Evolutionary conservation across 2,329 filamentous ascomycete species (phyloP), one percentile per base, ranked within the genome.

Genomic region (Thermothelomyces thermophilus): DNA sequence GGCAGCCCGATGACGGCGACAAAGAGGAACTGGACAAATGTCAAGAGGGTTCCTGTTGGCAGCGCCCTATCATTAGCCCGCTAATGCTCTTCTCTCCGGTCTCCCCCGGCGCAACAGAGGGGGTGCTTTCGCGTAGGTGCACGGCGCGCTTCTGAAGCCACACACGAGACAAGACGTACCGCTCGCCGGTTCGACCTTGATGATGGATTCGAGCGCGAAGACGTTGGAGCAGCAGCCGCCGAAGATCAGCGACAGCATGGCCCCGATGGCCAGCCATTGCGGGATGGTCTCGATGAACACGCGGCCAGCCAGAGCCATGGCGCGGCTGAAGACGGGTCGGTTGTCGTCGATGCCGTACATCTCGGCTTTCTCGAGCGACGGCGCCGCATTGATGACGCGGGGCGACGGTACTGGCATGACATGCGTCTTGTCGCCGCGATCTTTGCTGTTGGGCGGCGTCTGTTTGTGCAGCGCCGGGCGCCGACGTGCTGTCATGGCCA

Each of bases 121-220:
- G 17, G 16, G 8, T 30, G n/a, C 20, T 22, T 33, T 22, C 30
- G 31, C 11, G 28, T 10, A 41, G 10, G 24, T 31, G 26, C 24
- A 30, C 16, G n/a, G 26, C 41, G 30, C 26, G 34, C 33, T 11
- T 20, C 17, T 13, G 28, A 13, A 5, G n/a, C 3, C 17, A 17
- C 33, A 39, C 11, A 42, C 7, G 14, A 39, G 5, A 26, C n/a
- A 43, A 47, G 36, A 58, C 66, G 35, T 79, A 84, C 90, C 91
- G 63, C 87, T 91, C 50, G 83, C 82, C 37, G 90, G 85, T 66
- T 94, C 88, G 65, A 88, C 83, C 87, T 93, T 94, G 64, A 98
- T 83, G 61, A 97, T 95, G 41, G 88, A 87, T 69, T 98, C 93
- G 50, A 98, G 76, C 35, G 91, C 89, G 70, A 95, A 97, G n/a